phyloP scores from a whole-genome alignment of 202 grass and related monocot species.

The Brachypodium distachyon region DNA sequence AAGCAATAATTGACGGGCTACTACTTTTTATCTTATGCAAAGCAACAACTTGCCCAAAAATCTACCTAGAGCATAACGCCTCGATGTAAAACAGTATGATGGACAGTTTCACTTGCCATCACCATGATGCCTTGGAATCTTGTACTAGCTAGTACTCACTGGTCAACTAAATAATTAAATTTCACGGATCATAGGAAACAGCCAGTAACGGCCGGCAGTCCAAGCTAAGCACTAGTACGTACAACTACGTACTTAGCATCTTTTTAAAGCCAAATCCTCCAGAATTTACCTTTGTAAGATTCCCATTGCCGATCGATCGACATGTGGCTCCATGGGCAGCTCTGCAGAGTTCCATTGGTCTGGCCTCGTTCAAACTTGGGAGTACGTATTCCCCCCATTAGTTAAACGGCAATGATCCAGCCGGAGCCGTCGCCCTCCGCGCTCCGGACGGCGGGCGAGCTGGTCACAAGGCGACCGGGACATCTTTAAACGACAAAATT shows the following conservation, averaged over 20 bases:
- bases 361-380: not conserved
- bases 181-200: constrained; percentile 24
- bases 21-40: not conserved
- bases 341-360: not conserved
- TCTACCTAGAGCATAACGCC: constrained; percentile 25
- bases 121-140: constrained; percentile 30
- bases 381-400: constrained; percentile 16
- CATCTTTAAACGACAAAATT: too few species aligned
- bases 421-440: constrained; percentile 26
- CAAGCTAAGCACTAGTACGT: constrained; percentile 9
- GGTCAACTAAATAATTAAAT: constrained; percentile 28
- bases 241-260: not conserved
- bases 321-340: constrained; percentile 37
- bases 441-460: constrained; percentile 17
- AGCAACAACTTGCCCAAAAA: not conserved
- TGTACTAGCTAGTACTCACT: constrained; percentile 1
- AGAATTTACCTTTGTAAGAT: not conserved
- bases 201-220: constrained; percentile 36
- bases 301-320: not conserved
- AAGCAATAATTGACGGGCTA: not conserved
- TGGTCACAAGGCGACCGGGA: not conserved
- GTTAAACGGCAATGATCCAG: constrained; percentile 31
- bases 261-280: not conserved
- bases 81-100: not conserved
- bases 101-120: constrained; percentile 4